These are phyloP conservation scores for Aspergillus funiculosus DNA, from an alignment of 495 filamentous ascomycete species.

Conservation along the genomic window DNA sequence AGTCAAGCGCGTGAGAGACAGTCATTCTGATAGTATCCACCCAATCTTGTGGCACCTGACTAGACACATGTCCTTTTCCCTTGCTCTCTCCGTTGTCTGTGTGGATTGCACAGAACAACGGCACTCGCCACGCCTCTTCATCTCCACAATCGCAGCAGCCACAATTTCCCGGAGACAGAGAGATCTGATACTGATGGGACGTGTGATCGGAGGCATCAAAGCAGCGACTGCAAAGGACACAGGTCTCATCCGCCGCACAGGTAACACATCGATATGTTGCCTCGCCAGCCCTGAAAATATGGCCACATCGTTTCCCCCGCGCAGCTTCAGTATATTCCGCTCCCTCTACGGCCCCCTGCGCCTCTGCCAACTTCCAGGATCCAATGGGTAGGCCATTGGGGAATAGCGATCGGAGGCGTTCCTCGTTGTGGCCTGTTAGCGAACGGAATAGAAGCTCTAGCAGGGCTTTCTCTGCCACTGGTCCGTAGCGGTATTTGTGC, in stretches of 20 bases:
- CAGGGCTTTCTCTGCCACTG: slow-evolving; percentile 61
- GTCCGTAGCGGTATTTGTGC: slow-evolving; percentile 66
- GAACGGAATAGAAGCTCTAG: slow-evolving; percentile 78
- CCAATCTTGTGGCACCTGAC: slow-evolving; percentile 65
- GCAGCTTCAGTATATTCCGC: slow-evolving; percentile 92
- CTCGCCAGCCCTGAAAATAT: slow-evolving; percentile 91
- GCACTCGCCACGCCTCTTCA: slow-evolving; percentile 81
- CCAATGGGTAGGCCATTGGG: slow-evolving; percentile 60
- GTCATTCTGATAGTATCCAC: slow-evolving; percentile 72
- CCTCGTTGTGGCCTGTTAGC: slow-evolving; percentile 64
- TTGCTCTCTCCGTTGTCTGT: slow-evolving; percentile 54
- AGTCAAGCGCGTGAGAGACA: slow-evolving; percentile 79
- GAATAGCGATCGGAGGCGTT: slow-evolving; percentile 73
- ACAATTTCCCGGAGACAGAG: slow-evolving; percentile 78
- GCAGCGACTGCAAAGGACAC: slow-evolving; percentile 81
- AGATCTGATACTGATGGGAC: slow-evolving; percentile 85
- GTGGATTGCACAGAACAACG: slow-evolving; percentile 90
- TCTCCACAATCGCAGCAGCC: slow-evolving; percentile 98
- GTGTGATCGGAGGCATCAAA: slow-evolving; percentile 94
- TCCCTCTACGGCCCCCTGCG: slow-evolving; percentile 87
- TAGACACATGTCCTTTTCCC: slow-evolving; percentile 54
- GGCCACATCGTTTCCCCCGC: slow-evolving; percentile 90
- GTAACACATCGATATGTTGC: slow-evolving; percentile 91
- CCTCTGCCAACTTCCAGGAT: slow-evolving; percentile 71
- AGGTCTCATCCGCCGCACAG: slow-evolving; percentile 82